Conservation (phyloP, 192 early-diverging fungal genomes). For the Gorgonomyces haynaldii region DNA sequence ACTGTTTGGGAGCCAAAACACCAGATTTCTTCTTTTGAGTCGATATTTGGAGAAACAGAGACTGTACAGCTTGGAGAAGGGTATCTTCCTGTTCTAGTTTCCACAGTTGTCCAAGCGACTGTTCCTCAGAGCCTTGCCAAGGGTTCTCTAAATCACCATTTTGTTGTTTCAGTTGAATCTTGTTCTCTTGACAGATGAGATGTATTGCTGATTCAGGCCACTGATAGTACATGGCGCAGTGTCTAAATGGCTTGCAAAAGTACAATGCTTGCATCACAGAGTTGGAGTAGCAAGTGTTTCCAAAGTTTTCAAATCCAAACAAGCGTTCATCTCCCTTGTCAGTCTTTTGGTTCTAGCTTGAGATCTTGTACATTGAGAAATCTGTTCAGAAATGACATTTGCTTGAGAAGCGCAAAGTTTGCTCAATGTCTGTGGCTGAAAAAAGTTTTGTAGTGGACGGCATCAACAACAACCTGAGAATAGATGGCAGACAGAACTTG, state of each 20-base stretch:
- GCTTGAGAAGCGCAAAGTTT: too few relatives aligned
- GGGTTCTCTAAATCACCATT: neutral
- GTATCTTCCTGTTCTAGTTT: constrained; percentile 48
- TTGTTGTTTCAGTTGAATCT: neutral
- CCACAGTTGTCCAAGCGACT: neutral
- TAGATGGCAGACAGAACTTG: too few relatives aligned
- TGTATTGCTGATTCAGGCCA: constrained; percentile 31
- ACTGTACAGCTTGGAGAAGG: constrained; percentile 72
- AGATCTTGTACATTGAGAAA: too few relatives aligned
- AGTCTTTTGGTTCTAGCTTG: too few relatives aligned
- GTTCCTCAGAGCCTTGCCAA: neutral
- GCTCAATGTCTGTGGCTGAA: too few relatives aligned
- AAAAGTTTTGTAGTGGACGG: too few relatives aligned
- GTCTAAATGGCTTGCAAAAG: constrained; percentile 87
- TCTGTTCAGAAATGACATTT: too few relatives aligned
- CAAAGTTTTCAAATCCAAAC: too few relatives aligned
- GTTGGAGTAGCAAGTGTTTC: constrained; percentile 92
- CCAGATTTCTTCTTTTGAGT: constrained; percentile 74
- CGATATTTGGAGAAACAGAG: constrained; percentile 74
- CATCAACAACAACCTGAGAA: too few relatives aligned
- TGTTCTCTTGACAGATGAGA: neutral
- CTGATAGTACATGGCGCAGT: constrained; percentile 73
- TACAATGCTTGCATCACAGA: constrained; percentile 94
- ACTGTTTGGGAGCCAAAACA: constrained; percentile 68
- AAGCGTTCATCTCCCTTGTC: too few relatives aligned